A percentile compares a stretch with the other conserved stretches of the same genome.
Conservation (phyloP, 75 land plant genomes). For the Cryptomeria japonica region DNA sequence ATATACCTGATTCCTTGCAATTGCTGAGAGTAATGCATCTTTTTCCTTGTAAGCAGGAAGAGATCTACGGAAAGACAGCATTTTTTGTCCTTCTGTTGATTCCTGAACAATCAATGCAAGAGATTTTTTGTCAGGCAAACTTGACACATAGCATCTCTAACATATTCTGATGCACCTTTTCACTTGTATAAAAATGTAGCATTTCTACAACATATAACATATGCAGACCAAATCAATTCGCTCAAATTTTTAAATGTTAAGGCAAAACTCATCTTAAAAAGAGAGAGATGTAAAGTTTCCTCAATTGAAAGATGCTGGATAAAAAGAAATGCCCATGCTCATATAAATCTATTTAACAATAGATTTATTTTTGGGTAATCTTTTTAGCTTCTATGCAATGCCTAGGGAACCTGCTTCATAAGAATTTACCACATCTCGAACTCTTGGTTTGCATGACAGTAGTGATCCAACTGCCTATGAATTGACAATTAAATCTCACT, state of each 20-base stretch:
- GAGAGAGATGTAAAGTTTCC: background rate
- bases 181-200: background rate
- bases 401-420: background rate
- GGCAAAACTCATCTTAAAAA: background rate
- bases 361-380: background rate
- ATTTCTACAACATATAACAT: background rate
- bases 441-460: background rate
- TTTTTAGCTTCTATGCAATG: background rate
- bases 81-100: constrained; percentile 84
- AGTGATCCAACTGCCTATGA: background rate
- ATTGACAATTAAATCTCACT: no score
- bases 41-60: constrained; percentile 86
- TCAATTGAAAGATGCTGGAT: background rate
- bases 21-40: constrained; percentile 66
- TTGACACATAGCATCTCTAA: background rate
- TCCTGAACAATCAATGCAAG: constrained; percentile 39
- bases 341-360: background rate
- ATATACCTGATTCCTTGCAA: constrained; percentile 89
- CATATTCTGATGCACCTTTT: background rate
- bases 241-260: background rate
- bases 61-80: constrained; percentile 68
- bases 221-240: background rate
- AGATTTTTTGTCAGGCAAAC: background rate
- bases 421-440: background rate
- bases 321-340: background rate